Conservation (phyloP, 2,329 filamentous ascomycete genomes). For the Botrytis deweyae region DNA sequence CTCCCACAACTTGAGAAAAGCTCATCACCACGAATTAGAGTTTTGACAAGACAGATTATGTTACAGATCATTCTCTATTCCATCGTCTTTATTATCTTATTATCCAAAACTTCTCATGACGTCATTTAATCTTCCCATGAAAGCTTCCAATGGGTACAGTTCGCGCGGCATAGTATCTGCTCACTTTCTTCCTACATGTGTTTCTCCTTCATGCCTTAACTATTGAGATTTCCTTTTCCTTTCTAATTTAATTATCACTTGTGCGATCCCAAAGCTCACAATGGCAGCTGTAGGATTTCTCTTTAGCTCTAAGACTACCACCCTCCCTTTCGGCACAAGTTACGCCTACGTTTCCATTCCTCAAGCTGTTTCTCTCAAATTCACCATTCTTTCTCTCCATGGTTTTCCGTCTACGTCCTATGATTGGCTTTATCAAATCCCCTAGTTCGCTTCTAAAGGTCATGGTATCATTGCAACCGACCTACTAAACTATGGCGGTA, state of each 20-base stretch:
- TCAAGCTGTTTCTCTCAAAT: conserved; percentile 20
- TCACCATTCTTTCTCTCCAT: conserved; percentile 48
- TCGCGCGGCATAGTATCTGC: neutral
- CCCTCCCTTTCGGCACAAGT: neutral
- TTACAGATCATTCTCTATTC: neutral
- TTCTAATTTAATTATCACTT: no score
- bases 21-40: no score
- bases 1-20: neutral
- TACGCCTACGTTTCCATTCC: conserved; percentile 39
- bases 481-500: conserved; percentile 43
- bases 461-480: conserved; percentile 47
- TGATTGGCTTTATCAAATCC: conserved; percentile 41
- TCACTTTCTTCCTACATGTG: neutral
- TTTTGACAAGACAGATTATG: neutral
- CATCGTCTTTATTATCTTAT: no score
- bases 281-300: neutral
- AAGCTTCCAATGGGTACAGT: neutral
- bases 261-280: neutral
- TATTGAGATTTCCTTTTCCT: neutral
- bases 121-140: no score
- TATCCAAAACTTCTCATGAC: neutral
- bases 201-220: neutral
- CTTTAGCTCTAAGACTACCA: neutral
- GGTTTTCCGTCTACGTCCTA: conserved; percentile 48
- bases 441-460: conserved; percentile 35